Base-by-base conservation (phyloP, 495 filamentous ascomycete species). In the Amorphotheca resinae region DNA sequence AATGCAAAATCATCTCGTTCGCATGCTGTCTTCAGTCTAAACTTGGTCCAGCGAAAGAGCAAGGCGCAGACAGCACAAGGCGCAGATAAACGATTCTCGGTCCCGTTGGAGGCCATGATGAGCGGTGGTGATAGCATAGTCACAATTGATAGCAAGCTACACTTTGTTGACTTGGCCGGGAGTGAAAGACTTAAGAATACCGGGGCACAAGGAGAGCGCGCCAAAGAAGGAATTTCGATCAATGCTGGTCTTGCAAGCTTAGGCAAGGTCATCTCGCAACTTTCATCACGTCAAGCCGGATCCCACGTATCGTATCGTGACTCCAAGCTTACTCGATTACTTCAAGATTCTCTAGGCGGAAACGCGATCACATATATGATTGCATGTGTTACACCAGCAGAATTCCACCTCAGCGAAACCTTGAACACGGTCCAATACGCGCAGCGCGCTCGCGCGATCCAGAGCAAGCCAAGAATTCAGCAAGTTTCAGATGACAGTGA, bases 311-410 rank as follows among this genome's bases (percentile, higher is more conserved):
- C 93, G 4, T 99, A 99, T 61, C 87, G 91, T 30, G 91, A 99
- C 62, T 99, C 91, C 11, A 87, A 82, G 59, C 80, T 99, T 42
- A 99, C 91, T 12, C 83, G 91, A 40, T 71, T 99, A 9, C 77
- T 99, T 12, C 93, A 96, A 66, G 91, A 99, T 60, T 99, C 91
- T 1, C 69, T 99, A n/a, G 91, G 91, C 35, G 93, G 93, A 3
- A 96, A 93, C 56, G 93, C 91, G 0, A 93, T 94, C 54, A 99
- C 91, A 1, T 99, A 96, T 62, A 95, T 99, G 91, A 88, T 99
- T 66, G 91, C 91, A 22, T 99, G 91, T 64, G 88, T 99, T 18
- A 96, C 86, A 4, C 91, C 88, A 4, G 87, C 87, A 11, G 89
- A 94, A 55, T 99, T 96, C 59, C 89, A 99, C 60, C 68, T 96